Percentiles rank a stretch among this genome's conserved stretches.
phyloP scores from a whole-genome alignment of 1,284 basidiomycete species.

The Exobasidium cylindrosporum region DNA sequence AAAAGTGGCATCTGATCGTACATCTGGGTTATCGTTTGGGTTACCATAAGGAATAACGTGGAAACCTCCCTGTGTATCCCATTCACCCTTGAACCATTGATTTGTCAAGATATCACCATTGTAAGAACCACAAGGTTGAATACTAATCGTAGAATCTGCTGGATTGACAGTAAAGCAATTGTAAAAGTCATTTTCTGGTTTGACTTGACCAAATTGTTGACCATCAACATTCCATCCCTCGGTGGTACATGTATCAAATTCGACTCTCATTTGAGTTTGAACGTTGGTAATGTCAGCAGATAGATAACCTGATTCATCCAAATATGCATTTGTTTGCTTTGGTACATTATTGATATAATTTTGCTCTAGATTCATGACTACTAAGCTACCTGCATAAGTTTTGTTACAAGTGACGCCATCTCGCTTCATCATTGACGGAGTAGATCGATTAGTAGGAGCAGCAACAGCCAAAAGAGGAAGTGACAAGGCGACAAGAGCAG shows the following conservation, averaged over 20 bases:
- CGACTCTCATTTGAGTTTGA: not conserved
- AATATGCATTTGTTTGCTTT: not conserved
- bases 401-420: not conserved
- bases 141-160: not conserved
- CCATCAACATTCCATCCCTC: slow-evolving; percentile 8
- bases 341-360: too few relatives aligned
- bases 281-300: not conserved
- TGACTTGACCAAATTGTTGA: slow-evolving; percentile 2
- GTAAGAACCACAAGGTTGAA: not conserved
- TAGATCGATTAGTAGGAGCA: too few relatives aligned
- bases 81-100: slow-evolving; percentile 3
- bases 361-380: not conserved
- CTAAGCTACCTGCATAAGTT: not conserved
- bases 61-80: not conserved
- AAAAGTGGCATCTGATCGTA: not conserved
- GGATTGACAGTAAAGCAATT: not conserved
- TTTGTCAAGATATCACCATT: slow-evolving; percentile 1
- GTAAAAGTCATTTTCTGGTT: not conserved
- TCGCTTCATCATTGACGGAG: too few relatives aligned
- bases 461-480: too few relatives aligned
- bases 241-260: slow-evolving; percentile 7
- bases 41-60: not conserved
- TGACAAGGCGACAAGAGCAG: too few relatives aligned
- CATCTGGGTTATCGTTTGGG: not conserved
- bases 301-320: not conserved